These are phyloP conservation scores for Xylariomycetidae sp. DNA, from an alignment of 2,329 filamentous ascomycete species.

Conservation along the genomic window DNA sequence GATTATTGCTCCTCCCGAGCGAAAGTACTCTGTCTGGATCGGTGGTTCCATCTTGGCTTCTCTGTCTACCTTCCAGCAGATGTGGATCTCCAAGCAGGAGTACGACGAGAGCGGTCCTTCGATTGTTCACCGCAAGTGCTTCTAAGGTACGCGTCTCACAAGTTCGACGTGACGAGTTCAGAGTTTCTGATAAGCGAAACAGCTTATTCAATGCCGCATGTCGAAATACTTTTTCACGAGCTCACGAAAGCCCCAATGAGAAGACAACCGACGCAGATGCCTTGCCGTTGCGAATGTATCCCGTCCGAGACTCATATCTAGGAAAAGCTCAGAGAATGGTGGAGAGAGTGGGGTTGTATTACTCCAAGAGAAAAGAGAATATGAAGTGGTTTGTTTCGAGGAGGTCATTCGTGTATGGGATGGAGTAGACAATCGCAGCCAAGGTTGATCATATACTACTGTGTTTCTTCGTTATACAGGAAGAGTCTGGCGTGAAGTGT, in stretches of 20 bases:
- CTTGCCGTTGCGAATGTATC: conserved; percentile 42
- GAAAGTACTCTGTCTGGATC: conserved; percentile 99
- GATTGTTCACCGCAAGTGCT: conserved; percentile 99
- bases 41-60: conserved; percentile 99
- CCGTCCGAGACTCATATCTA: conserved; percentile 51
- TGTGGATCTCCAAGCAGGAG: conserved; percentile 99
- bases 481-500: conserved; percentile 26
- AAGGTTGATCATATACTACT: conserved; percentile 55
- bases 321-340: conserved; percentile 54
- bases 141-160: conserved; percentile 72
- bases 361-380: conserved; percentile 41
- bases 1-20: conserved; percentile 99
- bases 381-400: conserved; percentile 46
- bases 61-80: conserved; percentile 99
- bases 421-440: conserved; percentile 45
- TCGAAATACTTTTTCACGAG: conserved; percentile 27
- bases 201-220: conserved; percentile 16
- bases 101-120: conserved; percentile 99
- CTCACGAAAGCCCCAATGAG: conserved; percentile 39
- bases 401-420: conserved; percentile 44
- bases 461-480: conserved; percentile 36
- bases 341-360: conserved; percentile 42
- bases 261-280: conserved; percentile 39
- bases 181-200: too few relatives aligned
- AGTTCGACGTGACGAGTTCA: too few relatives aligned